phyloP scores from a whole-genome alignment of 495 filamentous ascomycete species.

The Hypoxylon lienhwacheense region DNA sequence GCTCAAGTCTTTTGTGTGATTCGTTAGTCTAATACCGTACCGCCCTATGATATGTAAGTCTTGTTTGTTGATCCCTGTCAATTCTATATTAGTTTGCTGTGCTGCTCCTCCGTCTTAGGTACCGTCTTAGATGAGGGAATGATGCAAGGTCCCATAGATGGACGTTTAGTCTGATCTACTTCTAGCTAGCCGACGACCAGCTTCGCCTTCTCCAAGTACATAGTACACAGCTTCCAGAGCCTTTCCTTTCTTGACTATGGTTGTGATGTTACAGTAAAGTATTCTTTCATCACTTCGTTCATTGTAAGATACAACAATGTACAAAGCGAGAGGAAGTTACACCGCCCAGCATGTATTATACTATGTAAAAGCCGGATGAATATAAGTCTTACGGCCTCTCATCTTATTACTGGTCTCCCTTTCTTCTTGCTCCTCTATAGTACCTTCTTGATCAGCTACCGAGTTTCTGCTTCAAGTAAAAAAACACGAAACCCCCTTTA shows the following conservation, averaged over 20 bases:
- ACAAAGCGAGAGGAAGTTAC: constrained; percentile 25
- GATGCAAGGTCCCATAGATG: constrained; percentile 34
- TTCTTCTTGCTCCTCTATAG: constrained; percentile 18
- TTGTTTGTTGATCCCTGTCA: constrained; percentile 23
- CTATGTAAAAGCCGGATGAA: constrained; percentile 6
- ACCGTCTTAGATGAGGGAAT: constrained; percentile 28
- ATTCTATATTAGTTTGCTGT: constrained; percentile 28
- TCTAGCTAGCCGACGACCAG: constrained; percentile 24
- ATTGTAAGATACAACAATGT: neutral
- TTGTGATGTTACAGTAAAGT: constrained; percentile 26
- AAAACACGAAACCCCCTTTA: constrained; percentile 1
- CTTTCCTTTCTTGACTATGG: constrained; percentile 3
- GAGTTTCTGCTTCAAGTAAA: neutral
- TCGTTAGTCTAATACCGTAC: constrained; percentile 21
- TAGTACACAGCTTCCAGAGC: constrained; percentile 15
- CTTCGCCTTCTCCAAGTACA: constrained; percentile 18
- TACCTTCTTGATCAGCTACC: constrained; percentile 4
- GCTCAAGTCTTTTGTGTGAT: constrained; percentile 23
- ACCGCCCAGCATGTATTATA: constrained; percentile 11
- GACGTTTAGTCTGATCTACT: constrained; percentile 20
- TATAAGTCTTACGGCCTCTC: constrained; percentile 25
- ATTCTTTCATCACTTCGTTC: constrained; percentile 2
- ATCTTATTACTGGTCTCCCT: neutral
- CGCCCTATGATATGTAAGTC: neutral
- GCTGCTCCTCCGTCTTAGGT: constrained; percentile 20